Base-by-base conservation (phyloP, 306 rosid species). In the Cicer yamashitae region DNA sequence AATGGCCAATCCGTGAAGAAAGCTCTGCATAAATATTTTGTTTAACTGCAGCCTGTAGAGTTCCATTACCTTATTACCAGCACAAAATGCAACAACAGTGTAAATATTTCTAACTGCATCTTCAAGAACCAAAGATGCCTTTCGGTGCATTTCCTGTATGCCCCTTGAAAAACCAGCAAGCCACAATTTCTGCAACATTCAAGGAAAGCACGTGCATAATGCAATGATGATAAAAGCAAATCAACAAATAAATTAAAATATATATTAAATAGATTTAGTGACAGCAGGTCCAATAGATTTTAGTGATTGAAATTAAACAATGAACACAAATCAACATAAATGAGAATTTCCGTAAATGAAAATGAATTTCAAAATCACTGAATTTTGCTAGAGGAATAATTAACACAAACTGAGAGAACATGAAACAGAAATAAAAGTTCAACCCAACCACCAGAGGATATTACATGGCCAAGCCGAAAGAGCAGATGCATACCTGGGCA, bases 131-230 rank as follows among this genome's bases (percentile, higher is more conserved):
- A 96, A 88, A 77, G 99, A 96, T 63, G 99, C 99, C 79, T 92
- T 96, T 81, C 96, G 81, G 84, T 96, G 99, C 99, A 96, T 96
- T 91, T 96, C 99, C 91, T 96, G 99, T 71, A 96, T 96, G 48
- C 99, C 99, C 85, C 96, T 90, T 13, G 99, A 96, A 86, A 96
- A 96, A 67, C 99, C 99, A 82, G 96, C 98, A 76, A 96, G 98
- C 99, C 99, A 96, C 74, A 96, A 77, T 86, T 92, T 96, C 99
- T 96, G 92, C 86, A 78, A 83, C 56, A 68, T 85, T 83, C 34
- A 84, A 73, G 44, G n/a, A 72, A 48, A 67, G 75, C 51, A 76
- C 43, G 40, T 51, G 82, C 74, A 30, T 61, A 17, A 51, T 76
- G 77, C 70, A 72, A 67, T 30, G 37, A 52, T n/a, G 15, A 58